Evolutionary conservation across 164 flowering plant genomes (phyloP).

Genomic region (Sedum album): DNA sequence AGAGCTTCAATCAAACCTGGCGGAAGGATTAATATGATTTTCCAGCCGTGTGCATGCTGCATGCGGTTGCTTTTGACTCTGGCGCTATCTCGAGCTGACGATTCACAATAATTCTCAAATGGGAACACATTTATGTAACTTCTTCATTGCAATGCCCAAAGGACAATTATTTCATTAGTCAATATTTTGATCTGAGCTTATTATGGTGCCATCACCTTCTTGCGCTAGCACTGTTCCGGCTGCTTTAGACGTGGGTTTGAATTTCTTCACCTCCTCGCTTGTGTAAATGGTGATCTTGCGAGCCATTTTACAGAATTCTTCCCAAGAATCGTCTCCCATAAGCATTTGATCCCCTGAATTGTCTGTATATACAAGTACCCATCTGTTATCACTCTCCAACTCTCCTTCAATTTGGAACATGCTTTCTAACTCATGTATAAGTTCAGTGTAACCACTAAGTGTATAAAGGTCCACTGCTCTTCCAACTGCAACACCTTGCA

Average conservation of each 20-base stretch:
- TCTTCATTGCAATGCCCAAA: neutral
- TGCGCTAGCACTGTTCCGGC: conserved; percentile 17
- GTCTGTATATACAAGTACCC: conserved; percentile 67
- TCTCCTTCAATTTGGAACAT: conserved; percentile 76
- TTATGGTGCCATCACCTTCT: conserved; percentile 31
- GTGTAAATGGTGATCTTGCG: conserved; percentile 43
- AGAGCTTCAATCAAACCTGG: neutral
- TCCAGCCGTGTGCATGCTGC: neutral
- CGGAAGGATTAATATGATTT: neutral
- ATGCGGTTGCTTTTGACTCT: neutral
- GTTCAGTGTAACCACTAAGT: conserved; percentile 43
- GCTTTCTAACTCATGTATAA: conserved; percentile 50
- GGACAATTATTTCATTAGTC: neutral
- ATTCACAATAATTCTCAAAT: neutral
- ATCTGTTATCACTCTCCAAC: conserved; percentile 38
- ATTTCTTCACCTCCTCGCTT: conserved; percentile 47
- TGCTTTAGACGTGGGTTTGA: conserved; percentile 32
- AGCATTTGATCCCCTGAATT: conserved; percentile 86
- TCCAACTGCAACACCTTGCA: conserved; percentile 81
- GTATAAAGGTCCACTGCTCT: conserved; percentile 66
- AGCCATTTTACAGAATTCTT: conserved; percentile 55
- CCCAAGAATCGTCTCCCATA: conserved; percentile 84
- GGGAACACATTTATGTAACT: neutral
- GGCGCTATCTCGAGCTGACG: neutral
- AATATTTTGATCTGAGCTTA: conserved; percentile 24